Base-by-base conservation (phyloP, 2,329 filamentous ascomycete species). In the Aspergillus ochraceoroseus region DNA sequence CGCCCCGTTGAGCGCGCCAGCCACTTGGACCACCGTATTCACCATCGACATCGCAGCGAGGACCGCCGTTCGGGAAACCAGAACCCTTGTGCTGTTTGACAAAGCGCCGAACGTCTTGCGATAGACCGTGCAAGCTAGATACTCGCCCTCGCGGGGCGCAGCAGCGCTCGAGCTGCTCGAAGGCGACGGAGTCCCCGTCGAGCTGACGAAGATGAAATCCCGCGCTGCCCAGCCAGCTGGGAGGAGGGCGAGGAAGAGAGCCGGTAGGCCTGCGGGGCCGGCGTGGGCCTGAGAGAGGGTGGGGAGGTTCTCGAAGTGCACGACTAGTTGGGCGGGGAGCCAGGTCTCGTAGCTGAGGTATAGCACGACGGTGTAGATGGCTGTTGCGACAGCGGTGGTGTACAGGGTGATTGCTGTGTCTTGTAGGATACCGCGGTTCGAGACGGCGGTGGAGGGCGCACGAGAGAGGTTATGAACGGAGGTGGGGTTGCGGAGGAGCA, bases 351-450 rank as follows among this genome's bases (percentile, higher is more conserved):
- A 81, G 38, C 82, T 80, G 36, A 77, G 65, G 55, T 83, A 85
- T 19, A 95, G 67, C 1, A 79, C 71, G n/a, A 88, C 73, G 40
- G 77, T 78, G 68, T 92, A 94, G 48, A 94, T 80, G 36, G 77
- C 73, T 5, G 83, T 76, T 2, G 85, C 79, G 27, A 92, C 75
- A 9, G 84, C 59, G 2, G 77, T 77, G 11, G 82, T 87, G 52
- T 82, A 79, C 13, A 78, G 53, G 41, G 77, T 76, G 41, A 86
- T 79, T 8, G 70, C 66, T 20, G 70, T 64, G 59, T 89, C 84
- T 37, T 73, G 70, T 38, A 85, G 66, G 48, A 87, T 81, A 48
- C 79, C 76, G 47, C 75, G 74, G 61, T 84, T 83, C 38, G 76
- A 71, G 18, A 77, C 67, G 30, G 69, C 60, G 17, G 65, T 48